Percentiles rank a stretch among this genome's conserved stretches.
Conservation (phyloP, 2,329 filamentous ascomycete species). For the Diaporthe caulivora region DNA sequence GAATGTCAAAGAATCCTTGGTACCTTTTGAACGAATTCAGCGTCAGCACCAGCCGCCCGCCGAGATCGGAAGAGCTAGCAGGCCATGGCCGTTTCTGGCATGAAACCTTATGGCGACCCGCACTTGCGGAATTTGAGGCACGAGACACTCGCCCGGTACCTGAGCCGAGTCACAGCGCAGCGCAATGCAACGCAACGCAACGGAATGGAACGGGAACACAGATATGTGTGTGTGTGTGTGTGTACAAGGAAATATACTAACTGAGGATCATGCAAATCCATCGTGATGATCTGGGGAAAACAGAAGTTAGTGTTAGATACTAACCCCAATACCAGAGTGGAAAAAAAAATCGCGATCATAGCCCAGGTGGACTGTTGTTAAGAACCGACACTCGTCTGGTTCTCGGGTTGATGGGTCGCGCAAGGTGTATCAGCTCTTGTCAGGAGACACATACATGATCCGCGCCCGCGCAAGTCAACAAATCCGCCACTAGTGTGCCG, state of each 20-base stretch:
- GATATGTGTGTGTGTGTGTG: not conserved
- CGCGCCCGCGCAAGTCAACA: constrained; percentile 93
- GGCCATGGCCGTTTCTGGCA: constrained; percentile 20
- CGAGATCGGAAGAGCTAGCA: constrained; percentile 19
- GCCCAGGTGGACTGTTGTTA: not conserved
- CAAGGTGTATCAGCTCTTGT: constrained; percentile 3
- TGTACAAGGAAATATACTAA: constrained; percentile 21
- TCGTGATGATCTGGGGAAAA: constrained; percentile 80
- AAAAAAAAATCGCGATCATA: not conserved
- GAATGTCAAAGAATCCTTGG: constrained; percentile 98
- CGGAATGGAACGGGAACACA: not conserved
- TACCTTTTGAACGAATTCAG: constrained; percentile 61
- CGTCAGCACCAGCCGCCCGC: constrained; percentile 29
- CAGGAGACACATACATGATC: constrained; percentile 76
- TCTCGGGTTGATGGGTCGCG: constrained; percentile 27
- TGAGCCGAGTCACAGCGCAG: not conserved
- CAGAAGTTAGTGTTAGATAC: constrained; percentile 29
- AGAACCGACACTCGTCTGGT: constrained; percentile 33
- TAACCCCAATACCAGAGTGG: not conserved
- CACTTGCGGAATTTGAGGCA: constrained; percentile 15
- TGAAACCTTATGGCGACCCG: constrained; percentile 23
- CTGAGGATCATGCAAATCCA: constrained; percentile 96
- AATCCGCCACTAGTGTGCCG: constrained; percentile 92
- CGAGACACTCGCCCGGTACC: constrained; percentile 27
- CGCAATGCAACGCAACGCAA: not conserved